Conservation (phyloP, 805 yeast genomes). For the Wickerhamiella shivajii region DNA sequence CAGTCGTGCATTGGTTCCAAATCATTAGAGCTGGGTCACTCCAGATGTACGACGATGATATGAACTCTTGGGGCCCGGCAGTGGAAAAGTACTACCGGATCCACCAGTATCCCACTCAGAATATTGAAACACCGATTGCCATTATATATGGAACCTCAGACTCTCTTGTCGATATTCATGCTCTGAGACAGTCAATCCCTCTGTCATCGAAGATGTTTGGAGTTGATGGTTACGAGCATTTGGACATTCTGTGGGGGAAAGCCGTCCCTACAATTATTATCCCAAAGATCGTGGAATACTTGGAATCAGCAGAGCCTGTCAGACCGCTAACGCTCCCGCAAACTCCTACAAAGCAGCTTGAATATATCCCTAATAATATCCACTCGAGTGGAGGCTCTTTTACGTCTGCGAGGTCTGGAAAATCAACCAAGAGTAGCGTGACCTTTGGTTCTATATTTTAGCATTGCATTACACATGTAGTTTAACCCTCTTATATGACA, state of each 20-base stretch:
- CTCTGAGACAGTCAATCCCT: slow-evolving; percentile 59
- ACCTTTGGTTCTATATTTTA: too few species aligned
- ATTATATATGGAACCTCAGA: slow-evolving; percentile 69
- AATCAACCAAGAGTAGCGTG: too few species aligned
- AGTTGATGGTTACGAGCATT: slow-evolving; percentile 62
- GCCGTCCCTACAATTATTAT: slow-evolving; percentile 31
- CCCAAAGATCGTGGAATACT: slow-evolving; percentile 14
- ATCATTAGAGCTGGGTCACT: slow-evolving; percentile 58
- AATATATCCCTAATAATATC: too few species aligned
- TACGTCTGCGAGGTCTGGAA: too few species aligned
- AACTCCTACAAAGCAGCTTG: too few species aligned
- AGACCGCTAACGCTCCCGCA: too few species aligned
- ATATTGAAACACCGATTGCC: slow-evolving; percentile 56
- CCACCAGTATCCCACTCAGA: slow-evolving; percentile 49
- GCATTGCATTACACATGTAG: too few species aligned
- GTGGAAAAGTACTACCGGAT: slow-evolving; percentile 31
- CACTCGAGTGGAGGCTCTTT: too few species aligned
- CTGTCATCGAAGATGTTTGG: slow-evolving; percentile 32
- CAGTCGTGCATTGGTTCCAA: slow-evolving; percentile 94
- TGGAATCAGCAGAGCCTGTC: too few species aligned
- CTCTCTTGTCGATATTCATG: slow-evolving; percentile 73
- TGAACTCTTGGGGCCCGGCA: slow-evolving; percentile 14
- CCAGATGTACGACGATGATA: slow-evolving; percentile 76
- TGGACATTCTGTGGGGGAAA: slow-evolving; percentile 81
- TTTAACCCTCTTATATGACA: too few species aligned